Base-by-base conservation (phyloP, 177 flowering plant species). In the Vitis hybrid region DNA sequence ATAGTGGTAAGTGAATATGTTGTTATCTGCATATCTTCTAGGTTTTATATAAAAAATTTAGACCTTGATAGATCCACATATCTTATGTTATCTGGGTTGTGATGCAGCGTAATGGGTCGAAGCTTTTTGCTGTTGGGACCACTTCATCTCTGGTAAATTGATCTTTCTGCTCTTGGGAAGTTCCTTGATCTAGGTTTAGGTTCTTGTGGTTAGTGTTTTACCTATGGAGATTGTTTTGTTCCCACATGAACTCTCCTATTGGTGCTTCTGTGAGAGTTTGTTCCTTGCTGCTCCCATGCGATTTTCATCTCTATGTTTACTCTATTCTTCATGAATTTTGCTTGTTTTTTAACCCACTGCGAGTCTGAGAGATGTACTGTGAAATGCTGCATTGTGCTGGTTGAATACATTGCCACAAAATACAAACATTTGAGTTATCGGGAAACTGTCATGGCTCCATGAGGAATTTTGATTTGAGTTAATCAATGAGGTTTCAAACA, bases 51-150 rank as follows among this genome's bases (percentile, higher is more conserved):
- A 40, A 5, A 40, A 40, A 40, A 40, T 40, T 40, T 40, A 40
- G 45, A 40, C 45, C 17, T n/a, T 50, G 40, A n/a, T n/a, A 18
- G n/a, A 21, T 51, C 52, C 55, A 13, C 30, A 40, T 19, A 9
- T 13, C 40, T 57, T 17, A 10, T 17, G 45, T 6, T 3, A 65
- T 23, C 48, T 65, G 10, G 6, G 12, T 61, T 73, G 12, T 72
- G 69, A n/a, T 83, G 77, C 93, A 93, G 98, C 88, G 98, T 9
- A 95, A 95, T 67, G 99, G 98, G 15, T 70, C 93, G 49, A 95
- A 95, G 82, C 97, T 95, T 69, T 95, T 95, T 79, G 94, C 84
- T 8, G 99, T 95, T 72, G 99, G 99, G 64, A 90, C 98, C 19
- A 68, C 83, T 67, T 89, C 98, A 59, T 95, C 99, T 70, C 80